Conservation (phyloP, 192 early-diverging fungal species). For the Mortierella alpina region DNA sequence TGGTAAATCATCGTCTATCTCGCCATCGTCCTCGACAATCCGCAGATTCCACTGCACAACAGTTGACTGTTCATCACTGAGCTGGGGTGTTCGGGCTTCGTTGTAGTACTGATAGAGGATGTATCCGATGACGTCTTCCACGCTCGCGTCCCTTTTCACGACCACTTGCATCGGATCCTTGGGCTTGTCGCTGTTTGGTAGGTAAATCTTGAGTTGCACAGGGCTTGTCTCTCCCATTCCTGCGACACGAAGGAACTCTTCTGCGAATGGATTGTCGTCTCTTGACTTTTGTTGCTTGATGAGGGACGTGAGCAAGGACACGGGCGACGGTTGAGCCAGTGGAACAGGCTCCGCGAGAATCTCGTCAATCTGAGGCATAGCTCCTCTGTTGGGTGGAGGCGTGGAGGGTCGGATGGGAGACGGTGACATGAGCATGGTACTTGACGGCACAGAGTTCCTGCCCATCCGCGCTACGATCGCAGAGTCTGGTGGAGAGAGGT, state of each 20-base stretch:
- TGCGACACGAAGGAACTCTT: slow-evolving; percentile 71
- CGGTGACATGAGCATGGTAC: slow-evolving; percentile 32
- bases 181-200: slow-evolving; percentile 63
- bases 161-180: slow-evolving; percentile 69
- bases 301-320: slow-evolving; percentile 72
- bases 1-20: slow-evolving; percentile 96
- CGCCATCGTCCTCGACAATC: slow-evolving; percentile 96
- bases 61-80: slow-evolving; percentile 72
- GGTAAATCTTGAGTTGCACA: slow-evolving; percentile 72
- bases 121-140: slow-evolving; percentile 96
- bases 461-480: slow-evolving; percentile 5
- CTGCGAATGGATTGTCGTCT: slow-evolving; percentile 75
- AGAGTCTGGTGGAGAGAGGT: slow-evolving; percentile 51
- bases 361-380: slow-evolving; percentile 2
- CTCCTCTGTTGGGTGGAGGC: slow-evolving; percentile 21
- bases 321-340: slow-evolving; percentile 21
- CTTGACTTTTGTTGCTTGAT: slow-evolving; percentile 69
- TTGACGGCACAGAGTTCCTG: background rate
- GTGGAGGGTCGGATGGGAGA: slow-evolving; percentile 32
- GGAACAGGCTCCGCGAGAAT: slow-evolving; percentile 26
- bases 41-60: slow-evolving; percentile 88
- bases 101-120: slow-evolving; percentile 90
- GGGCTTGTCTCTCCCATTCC: slow-evolving; percentile 70
- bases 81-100: slow-evolving; percentile 67
- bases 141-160: slow-evolving; percentile 82